These are phyloP conservation scores for Leishmania martiniquensis DNA, from an alignment of 208 protist genomes.

Conservation along the genomic window DNA sequence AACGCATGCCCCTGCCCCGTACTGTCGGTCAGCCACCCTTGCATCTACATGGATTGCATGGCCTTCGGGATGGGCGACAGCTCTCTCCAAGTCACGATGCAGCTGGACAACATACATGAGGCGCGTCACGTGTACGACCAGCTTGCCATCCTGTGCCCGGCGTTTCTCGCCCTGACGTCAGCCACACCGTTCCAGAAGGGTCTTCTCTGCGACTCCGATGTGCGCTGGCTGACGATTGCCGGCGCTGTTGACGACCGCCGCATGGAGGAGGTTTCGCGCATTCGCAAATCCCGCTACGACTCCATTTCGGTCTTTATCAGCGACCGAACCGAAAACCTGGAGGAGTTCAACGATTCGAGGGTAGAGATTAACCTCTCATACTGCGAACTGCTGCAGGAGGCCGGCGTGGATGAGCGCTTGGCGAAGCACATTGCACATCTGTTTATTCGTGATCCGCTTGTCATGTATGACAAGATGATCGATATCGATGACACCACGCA, in stretches of 20 bases:
- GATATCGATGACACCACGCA: slow-evolving; percentile 95
- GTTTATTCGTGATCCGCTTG: slow-evolving; percentile 98
- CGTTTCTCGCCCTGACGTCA: slow-evolving; percentile 97
- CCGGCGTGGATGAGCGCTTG: slow-evolving; percentile 94
- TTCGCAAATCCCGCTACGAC: slow-evolving; percentile 97
- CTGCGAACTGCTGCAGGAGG: slow-evolving; percentile 63
- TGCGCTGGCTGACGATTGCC: slow-evolving; percentile 96
- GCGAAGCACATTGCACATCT: slow-evolving; percentile 97
- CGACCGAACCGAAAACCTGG: slow-evolving; percentile 49
- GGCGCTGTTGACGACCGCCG: slow-evolving; percentile 97
- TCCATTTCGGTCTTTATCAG: slow-evolving; percentile 95
- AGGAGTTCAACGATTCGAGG: slow-evolving; percentile 89
- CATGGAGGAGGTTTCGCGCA: slow-evolving; percentile 84
- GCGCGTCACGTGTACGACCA: slow-evolving; percentile 98
- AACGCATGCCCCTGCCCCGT: slow-evolving; percentile 83
- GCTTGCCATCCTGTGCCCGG: slow-evolving; percentile 94
- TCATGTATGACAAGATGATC: slow-evolving; percentile 94
- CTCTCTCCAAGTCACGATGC: slow-evolving; percentile 99
- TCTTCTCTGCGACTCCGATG: slow-evolving; percentile 96
- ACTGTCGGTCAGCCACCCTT: slow-evolving; percentile 86
- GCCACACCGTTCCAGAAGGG: slow-evolving; percentile 97
- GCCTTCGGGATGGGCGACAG: slow-evolving; percentile 99
- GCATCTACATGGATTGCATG: slow-evolving; percentile 99
- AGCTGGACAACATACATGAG: slow-evolving; percentile 92
- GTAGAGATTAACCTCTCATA: slow-evolving; percentile 88